A percentile compares a stretch with the other conserved stretches of the same genome.
These are phyloP conservation scores for Corymbia calophylla DNA, from an alignment of 441 rosid species.

Conservation along the genomic window DNA sequence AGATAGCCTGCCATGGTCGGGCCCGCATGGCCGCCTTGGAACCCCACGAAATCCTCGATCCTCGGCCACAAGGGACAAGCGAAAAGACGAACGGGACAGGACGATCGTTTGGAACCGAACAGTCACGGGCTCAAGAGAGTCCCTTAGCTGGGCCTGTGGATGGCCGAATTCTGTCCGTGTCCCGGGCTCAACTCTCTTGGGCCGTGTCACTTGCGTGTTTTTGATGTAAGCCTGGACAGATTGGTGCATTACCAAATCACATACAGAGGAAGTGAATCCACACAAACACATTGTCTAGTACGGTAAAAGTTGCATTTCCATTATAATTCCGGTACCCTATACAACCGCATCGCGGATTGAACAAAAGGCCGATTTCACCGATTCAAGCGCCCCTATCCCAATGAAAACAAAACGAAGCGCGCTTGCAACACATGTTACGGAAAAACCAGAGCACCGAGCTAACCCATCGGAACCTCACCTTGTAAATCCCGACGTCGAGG, in stretches of 20 bases:
- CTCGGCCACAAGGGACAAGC: no score
- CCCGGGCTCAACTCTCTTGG: no score
- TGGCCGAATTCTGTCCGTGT: no score
- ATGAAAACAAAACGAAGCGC: background rate
- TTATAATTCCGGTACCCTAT: background rate
- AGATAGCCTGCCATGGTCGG: no score
- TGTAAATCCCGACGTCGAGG: constrained; percentile 70
- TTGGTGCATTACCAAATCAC: no score
- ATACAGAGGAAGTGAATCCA: background rate
- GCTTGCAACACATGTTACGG: fast-evolving
- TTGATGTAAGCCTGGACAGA: background rate
- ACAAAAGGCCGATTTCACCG: background rate
- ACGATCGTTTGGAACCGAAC: no score
- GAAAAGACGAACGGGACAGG: no score
- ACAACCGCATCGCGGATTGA: background rate
- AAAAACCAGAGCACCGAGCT: background rate
- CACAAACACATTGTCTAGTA: background rate
- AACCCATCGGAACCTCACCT: constrained; percentile 23
- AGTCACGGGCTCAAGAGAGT: no score
- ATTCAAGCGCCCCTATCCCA: background rate
- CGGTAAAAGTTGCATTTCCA: background rate
- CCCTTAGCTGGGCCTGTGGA: no score
- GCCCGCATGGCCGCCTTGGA: no score
- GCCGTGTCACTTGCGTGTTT: no score
- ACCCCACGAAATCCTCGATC: no score